A percentile compares a stretch with the other conserved stretches of the same genome.
phyloP scores from a whole-genome alignment of 2,329 filamentous ascomycete genomes.

The Septoria petroselini region DNA sequence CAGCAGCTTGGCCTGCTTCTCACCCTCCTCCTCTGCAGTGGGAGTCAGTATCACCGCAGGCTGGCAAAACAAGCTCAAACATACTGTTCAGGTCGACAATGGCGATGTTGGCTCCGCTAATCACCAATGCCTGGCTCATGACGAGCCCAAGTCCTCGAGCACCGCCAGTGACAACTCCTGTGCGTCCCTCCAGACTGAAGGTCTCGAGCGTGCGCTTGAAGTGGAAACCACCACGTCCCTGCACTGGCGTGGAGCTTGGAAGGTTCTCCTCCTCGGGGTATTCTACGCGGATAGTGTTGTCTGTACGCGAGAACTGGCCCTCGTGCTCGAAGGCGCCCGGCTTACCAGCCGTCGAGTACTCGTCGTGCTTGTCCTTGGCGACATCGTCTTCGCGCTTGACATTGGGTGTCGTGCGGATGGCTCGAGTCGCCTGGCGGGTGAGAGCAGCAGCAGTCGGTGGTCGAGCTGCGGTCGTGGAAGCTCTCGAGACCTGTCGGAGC shows the following conservation, averaged over 20 bases:
- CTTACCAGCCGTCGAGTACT: conserved; percentile 38
- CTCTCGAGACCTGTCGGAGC: conserved; percentile 36
- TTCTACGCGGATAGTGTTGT: conserved; percentile 72
- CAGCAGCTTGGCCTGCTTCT: conserved; percentile 70
- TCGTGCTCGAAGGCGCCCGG: conserved; percentile 46
- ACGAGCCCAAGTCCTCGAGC: conserved; percentile 85
- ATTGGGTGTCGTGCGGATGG: conserved; percentile 24
- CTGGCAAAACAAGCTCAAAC: conserved; percentile 35
- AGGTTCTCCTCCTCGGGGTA: conserved; percentile 78
- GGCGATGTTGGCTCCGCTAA: conserved; percentile 82
- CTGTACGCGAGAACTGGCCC: conserved; percentile 74
- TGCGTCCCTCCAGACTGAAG: conserved; percentile 82
- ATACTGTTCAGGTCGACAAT: conserved; percentile 91
- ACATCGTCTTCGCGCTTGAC: conserved; percentile 27
- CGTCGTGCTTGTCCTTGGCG: conserved; percentile 33
- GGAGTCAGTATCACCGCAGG: conserved; percentile 4
- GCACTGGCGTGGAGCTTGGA: conserved; percentile 66
- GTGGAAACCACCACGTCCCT: conserved; percentile 74
- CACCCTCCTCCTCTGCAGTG: conserved; percentile 73
- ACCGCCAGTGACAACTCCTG: conserved; percentile 84
- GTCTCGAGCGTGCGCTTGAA: conserved; percentile 80
- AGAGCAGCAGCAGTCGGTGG: conserved; percentile 28
- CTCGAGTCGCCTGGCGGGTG: conserved; percentile 22
- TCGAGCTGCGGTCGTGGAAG: conserved; percentile 32
- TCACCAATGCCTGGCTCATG: conserved; percentile 88